phyloP scores from a whole-genome alignment of 225 moss, liverwort and hornwort genomes.

The Takakia lepidozioides region DNA sequence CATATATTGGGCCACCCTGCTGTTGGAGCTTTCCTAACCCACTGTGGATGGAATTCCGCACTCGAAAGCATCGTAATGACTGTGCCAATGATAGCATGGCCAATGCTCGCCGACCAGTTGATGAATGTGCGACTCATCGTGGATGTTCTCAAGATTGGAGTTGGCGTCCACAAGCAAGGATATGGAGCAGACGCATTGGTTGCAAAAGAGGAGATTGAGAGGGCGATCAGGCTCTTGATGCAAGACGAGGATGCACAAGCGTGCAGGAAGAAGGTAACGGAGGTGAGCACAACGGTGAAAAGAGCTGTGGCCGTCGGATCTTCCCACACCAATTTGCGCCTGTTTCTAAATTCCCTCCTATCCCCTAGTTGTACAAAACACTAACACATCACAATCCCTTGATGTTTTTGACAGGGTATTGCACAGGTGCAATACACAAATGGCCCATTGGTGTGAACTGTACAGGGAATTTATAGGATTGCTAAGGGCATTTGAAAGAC shows the following conservation, averaged over 20 bases:
- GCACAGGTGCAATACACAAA: too few relatives aligned
- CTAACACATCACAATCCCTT: too few relatives aligned
- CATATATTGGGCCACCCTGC: slow-evolving; percentile 32
- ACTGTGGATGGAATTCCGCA: slow-evolving; percentile 39
- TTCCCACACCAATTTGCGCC: slow-evolving; percentile 15
- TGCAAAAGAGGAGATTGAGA: slow-evolving; percentile 16
- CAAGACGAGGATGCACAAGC: slow-evolving; percentile 11
- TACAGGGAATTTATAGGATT: too few relatives aligned
- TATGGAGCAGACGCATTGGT: slow-evolving; percentile 11
- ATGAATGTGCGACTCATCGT: slow-evolving; percentile 23
- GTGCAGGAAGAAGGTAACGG: slow-evolving; percentile 1
- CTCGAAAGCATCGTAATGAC: slow-evolving; percentile 18
- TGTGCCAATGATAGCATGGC: slow-evolving; percentile 38
- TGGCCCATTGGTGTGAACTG: too few relatives aligned
- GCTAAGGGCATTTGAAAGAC: too few relatives aligned
- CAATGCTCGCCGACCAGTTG: slow-evolving; percentile 43
- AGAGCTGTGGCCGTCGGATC: slow-evolving; percentile 20
- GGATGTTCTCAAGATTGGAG: slow-evolving; percentile 7
- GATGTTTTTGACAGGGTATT: too few relatives aligned
- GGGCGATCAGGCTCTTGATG: slow-evolving; percentile 30
- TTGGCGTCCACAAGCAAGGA: slow-evolving; percentile 18
- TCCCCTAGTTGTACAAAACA: too few relatives aligned
- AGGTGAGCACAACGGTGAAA: slow-evolving; percentile 11
- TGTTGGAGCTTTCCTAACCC: slow-evolving; percentile 19
- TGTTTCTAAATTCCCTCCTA: slow-evolving; percentile 16